Evolutionary conservation across 805 yeast genomes (phyloP).

Genomic region (Wickerhamomyces kurtzmanii): DNA sequence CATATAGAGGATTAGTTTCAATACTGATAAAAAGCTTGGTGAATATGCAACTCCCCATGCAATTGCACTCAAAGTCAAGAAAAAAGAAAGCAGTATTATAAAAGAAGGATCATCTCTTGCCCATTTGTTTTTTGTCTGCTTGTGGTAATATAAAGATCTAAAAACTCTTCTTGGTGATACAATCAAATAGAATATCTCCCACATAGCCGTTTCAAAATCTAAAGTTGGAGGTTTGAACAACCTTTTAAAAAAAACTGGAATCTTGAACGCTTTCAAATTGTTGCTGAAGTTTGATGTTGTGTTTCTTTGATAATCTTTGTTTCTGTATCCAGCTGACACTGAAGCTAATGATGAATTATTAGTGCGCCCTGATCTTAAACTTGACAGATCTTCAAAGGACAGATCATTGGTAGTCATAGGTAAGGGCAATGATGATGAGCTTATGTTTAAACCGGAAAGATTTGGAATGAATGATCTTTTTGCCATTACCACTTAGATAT

Average conservation of each 20-base stretch:
- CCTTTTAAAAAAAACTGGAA: constrained; percentile 29
- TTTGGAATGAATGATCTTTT: constrained; percentile 7
- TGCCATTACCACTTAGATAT: too few species aligned
- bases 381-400: constrained; percentile 11
- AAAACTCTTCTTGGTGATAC: constrained; percentile 76
- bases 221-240: constrained; percentile 67
- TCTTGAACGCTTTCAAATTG: too few species aligned
- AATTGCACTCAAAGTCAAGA: constrained; percentile 64
- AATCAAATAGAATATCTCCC: constrained; percentile 78
- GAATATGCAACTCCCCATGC: constrained; percentile 88
- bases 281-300: constrained; percentile 4
- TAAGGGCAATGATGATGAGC: constrained; percentile 4
- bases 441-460: constrained; percentile 1
- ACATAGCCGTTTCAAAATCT: constrained; percentile 86
- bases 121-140: constrained; percentile 71
- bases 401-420: constrained; percentile 12
- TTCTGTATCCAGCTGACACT: constrained; percentile 4
- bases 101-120: constrained; percentile 92
- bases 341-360: constrained; percentile 3
- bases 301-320: constrained; percentile 1
- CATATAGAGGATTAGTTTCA: constrained; percentile 70
- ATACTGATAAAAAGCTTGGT: constrained; percentile 47
- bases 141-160: constrained; percentile 71
- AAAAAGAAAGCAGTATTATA: constrained; percentile 56
- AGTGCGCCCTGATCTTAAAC: constrained; percentile 15